These are phyloP conservation scores for Coelastrella sp. DNA, from an alignment of 139 green algal species.

Conservation along the genomic window DNA sequence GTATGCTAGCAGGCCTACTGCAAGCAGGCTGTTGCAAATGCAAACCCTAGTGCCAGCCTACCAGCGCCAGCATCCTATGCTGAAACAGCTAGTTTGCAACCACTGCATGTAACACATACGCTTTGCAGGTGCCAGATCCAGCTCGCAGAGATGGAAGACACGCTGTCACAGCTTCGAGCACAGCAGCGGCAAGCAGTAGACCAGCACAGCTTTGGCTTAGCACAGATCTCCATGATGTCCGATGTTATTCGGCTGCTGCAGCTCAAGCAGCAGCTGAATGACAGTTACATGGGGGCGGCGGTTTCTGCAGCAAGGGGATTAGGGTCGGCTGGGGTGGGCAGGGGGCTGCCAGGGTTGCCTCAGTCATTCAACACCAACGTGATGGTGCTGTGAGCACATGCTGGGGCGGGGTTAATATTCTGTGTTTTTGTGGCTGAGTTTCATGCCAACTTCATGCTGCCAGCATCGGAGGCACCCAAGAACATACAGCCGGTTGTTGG, in stretches of 20 bases:
- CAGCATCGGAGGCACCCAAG: too few relatives aligned
- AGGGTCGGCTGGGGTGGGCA: background rate
- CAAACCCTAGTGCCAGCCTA: too few relatives aligned
- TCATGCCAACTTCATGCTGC: too few relatives aligned
- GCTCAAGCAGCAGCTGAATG: constrained; percentile 38
- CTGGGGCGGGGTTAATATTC: too few relatives aligned
- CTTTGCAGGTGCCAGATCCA: constrained; percentile 21
- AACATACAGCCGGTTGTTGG: too few relatives aligned
- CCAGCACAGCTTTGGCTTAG: background rate
- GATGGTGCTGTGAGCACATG: background rate
- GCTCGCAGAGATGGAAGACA: constrained; percentile 5
- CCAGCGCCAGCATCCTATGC: background rate
- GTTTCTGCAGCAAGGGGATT: background rate
- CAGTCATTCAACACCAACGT: constrained; percentile 35
- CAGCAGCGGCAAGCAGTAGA: constrained; percentile 23
- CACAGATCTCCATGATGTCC: constrained; percentile 10
- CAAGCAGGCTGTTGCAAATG: too few relatives aligned
- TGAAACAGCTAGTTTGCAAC: background rate
- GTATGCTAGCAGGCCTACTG: too few relatives aligned
- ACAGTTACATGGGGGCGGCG: background rate
- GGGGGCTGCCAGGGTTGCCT: background rate
- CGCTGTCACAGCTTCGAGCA: constrained; percentile 17
- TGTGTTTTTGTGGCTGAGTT: too few relatives aligned
- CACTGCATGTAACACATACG: background rate
- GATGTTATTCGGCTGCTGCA: constrained; percentile 27